Percentiles rank a stretch among this genome's conserved stretches.
Evolutionary conservation across 2,329 filamentous ascomycete species (phyloP).

Genomic region (Plenodomus tracheiphilus): DNA sequence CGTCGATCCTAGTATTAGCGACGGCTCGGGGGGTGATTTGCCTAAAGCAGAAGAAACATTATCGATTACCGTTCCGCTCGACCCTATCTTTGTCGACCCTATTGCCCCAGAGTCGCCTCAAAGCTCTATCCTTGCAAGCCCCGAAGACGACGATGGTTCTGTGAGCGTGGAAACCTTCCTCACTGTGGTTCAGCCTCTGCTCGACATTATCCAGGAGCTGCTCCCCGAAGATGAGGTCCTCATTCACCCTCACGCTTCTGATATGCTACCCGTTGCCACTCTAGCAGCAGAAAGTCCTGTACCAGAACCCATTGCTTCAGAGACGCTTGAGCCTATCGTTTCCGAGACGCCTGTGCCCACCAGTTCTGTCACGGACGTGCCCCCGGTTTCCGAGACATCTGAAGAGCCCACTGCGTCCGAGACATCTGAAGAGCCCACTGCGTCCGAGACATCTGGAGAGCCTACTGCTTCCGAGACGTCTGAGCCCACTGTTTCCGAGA

Average conservation of each 20-base stretch:
- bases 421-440: background rate
- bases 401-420: background rate
- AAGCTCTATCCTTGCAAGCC: background rate
- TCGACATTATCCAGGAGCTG: background rate
- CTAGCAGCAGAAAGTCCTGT: background rate
- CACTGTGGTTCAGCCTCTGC: background rate
- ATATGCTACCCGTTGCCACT: background rate
- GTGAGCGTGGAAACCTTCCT: background rate
- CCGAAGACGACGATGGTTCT: background rate
- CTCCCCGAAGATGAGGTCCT: background rate
- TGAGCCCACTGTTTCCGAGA: no score
- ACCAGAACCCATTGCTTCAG: background rate
- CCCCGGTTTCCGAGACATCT: no score
- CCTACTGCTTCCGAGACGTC: no score
- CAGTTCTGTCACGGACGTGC: no score
- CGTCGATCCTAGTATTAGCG: slow-evolving; percentile 3
- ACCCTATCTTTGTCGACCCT: background rate
- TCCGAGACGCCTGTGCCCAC: background rate
- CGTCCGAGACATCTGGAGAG: background rate
- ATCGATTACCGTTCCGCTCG: background rate
- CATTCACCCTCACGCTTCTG: background rate
- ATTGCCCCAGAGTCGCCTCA: background rate
- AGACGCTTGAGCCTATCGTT: background rate
- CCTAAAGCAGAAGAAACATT: background rate
- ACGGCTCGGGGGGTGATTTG: background rate